These are phyloP conservation scores for Blumeriella jaapii DNA, from an alignment of 2,329 filamentous ascomycete species.

Conservation along the genomic window DNA sequence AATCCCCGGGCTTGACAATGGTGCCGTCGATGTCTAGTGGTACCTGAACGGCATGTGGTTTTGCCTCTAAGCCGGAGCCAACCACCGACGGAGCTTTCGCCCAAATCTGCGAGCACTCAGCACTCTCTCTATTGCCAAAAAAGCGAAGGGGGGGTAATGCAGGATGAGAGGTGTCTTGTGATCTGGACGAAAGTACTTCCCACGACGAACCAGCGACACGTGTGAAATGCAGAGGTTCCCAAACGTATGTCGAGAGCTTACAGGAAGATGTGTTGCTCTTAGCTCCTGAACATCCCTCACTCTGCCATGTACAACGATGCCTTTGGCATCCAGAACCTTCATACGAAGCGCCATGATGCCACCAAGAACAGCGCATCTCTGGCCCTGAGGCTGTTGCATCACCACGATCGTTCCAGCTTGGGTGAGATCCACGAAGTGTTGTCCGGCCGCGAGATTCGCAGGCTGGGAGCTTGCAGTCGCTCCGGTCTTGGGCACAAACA, in stretches of 20 bases:
- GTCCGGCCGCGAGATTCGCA: constrained; percentile 43
- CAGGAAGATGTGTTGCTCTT: constrained; percentile 41
- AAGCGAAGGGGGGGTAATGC: neutral
- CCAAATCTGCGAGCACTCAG: constrained; percentile 35
- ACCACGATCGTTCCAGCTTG: constrained; percentile 50
- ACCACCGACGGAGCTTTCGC: constrained; percentile 44
- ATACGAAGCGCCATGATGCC: constrained; percentile 66
- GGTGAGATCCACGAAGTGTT: constrained; percentile 59
- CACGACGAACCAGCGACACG: neutral
- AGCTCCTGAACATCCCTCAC: constrained; percentile 56
- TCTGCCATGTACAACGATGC: constrained; percentile 55
- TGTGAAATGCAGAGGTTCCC: neutral
- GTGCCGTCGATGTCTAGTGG: constrained; percentile 34
- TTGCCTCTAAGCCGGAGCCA: constrained; percentile 43
- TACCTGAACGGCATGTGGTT: constrained; percentile 41
- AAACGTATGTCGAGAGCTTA: constrained; percentile 30
- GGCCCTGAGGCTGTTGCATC: constrained; percentile 51
- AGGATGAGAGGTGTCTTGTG: neutral
- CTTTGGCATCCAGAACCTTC: constrained; percentile 47
- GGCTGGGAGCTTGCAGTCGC: constrained; percentile 20
- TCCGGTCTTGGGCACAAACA: constrained; percentile 50
- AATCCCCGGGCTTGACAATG: constrained; percentile 43
- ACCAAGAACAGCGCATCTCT: constrained; percentile 62
- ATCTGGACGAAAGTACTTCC: neutral
- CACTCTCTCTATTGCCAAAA: neutral